Percentiles rank a stretch among this genome's conserved stretches.
Conservation (phyloP, 2,329 filamentous ascomycete genomes). For the Trichoderma sp. region DNA sequence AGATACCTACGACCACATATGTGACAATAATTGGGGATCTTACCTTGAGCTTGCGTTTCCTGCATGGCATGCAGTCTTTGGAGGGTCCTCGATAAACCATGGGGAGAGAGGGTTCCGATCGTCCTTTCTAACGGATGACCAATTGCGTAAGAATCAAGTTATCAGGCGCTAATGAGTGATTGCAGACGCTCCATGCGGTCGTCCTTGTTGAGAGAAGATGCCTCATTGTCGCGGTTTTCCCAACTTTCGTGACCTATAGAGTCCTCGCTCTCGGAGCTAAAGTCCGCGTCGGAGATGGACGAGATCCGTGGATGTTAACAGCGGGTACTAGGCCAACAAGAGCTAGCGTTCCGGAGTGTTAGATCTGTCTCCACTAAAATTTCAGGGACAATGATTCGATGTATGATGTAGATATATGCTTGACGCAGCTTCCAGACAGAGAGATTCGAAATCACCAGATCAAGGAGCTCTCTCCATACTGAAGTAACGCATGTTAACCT, state of each 20-base stretch:
- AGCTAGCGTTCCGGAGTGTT: constrained; percentile 25
- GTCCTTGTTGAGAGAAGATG: constrained; percentile 3
- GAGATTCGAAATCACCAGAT: neutral
- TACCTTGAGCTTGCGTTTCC: constrained; percentile 35
- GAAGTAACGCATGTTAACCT: neutral
- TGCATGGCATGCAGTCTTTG: constrained; percentile 35
- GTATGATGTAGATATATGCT: neutral
- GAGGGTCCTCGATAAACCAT: constrained; percentile 37
- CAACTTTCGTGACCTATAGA: neutral
- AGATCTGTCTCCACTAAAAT: constrained; percentile 1
- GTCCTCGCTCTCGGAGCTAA: constrained; percentile 13
- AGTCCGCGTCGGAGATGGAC: neutral
- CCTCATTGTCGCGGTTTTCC: neutral
- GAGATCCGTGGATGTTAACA: neutral
- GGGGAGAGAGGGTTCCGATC: neutral
- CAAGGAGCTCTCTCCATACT: neutral
- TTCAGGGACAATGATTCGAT: neutral
- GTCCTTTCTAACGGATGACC: neutral
- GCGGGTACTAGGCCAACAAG: neutral
- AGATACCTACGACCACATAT: neutral
- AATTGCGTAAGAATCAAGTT: neutral
- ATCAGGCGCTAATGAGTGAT: neutral
- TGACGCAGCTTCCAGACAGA: neutral
- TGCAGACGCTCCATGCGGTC: neutral
- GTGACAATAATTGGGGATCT: neutral